Evolutionary conservation across 2,329 filamentous ascomycete genomes (phyloP).

Genomic region (Bipolaris cookei): DNA sequence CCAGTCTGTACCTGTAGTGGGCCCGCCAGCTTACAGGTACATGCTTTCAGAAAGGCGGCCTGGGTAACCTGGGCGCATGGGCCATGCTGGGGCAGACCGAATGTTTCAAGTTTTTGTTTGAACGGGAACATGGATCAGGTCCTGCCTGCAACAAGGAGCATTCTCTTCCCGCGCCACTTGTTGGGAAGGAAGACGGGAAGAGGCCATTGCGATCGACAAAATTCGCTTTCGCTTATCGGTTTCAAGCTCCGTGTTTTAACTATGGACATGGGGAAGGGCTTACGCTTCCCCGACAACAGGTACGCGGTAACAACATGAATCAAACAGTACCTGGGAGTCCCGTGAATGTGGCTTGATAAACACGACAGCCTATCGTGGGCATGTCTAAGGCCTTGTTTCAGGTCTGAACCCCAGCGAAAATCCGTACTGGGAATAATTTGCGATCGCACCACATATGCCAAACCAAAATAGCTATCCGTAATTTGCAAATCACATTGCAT

Average conservation of each 20-base stretch:
- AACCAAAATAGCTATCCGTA: no score
- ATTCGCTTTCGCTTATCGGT: slow-evolving; percentile 12
- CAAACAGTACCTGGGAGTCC: background rate
- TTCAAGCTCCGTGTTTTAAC: slow-evolving; percentile 14
- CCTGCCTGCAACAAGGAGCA: background rate
- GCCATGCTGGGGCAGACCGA: background rate
- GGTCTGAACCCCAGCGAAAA: background rate
- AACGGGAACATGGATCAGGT: background rate
- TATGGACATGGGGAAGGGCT: background rate
- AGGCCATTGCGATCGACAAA: slow-evolving; percentile 6
- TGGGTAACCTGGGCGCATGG: background rate
- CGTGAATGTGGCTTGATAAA: background rate
- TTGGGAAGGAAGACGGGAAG: background rate
- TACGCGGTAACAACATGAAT: background rate
- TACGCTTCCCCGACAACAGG: slow-evolving; percentile 3
- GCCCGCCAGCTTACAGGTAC: slow-evolving; percentile 1
- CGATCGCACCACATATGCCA: no score
- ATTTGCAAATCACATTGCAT: no score
- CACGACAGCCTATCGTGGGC: background rate
- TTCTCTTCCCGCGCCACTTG: background rate
- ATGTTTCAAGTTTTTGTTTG: background rate
- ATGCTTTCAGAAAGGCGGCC: background rate
- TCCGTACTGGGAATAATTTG: no score
- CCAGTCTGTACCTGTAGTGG: slow-evolving; percentile 49
- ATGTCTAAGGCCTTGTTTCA: background rate